Evolutionary conservation across 345 rosid genomes (phyloP).

Genomic region (Erysimum cheiranthoides): DNA sequence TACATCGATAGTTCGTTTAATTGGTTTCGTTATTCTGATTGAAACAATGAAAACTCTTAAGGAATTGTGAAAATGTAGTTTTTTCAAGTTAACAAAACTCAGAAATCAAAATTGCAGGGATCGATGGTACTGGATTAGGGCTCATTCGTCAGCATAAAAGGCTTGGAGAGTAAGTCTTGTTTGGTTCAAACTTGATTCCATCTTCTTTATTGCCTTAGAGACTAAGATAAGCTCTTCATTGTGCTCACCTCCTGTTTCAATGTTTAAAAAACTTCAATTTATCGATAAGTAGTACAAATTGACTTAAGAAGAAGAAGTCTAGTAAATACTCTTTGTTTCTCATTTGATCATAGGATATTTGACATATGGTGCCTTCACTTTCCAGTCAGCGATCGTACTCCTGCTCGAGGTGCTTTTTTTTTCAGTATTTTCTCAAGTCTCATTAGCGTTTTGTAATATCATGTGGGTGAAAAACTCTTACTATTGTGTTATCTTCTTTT

Average conservation of each 20-base stretch:
- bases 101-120: slow-evolving; percentile 49
- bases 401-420: slow-evolving; percentile 56
- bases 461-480: slow-evolving; percentile 14
- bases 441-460: background rate
- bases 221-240: background rate
- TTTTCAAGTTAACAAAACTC: background rate
- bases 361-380: slow-evolving; percentile 75
- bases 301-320: background rate
- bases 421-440: background rate
- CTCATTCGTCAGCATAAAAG: slow-evolving; percentile 61
- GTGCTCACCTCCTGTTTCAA: background rate
- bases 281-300: background rate
- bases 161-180: slow-evolving; percentile 60
- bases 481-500: background rate
- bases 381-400: slow-evolving; percentile 65
- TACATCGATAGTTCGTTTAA: background rate
- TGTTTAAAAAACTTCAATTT: background rate
- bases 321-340: background rate
- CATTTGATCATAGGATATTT: slow-evolving; percentile 56
- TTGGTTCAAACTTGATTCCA: background rate
- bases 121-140: slow-evolving; percentile 82
- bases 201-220: background rate
- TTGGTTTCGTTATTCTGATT: background rate
- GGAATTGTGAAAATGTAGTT: background rate
- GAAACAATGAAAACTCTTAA: background rate